A percentile compares a stretch with the other conserved stretches of the same genome.
Evolutionary conservation across 495 filamentous ascomycete genomes (phyloP).

Genomic region (Amniculicola lignicola): DNA sequence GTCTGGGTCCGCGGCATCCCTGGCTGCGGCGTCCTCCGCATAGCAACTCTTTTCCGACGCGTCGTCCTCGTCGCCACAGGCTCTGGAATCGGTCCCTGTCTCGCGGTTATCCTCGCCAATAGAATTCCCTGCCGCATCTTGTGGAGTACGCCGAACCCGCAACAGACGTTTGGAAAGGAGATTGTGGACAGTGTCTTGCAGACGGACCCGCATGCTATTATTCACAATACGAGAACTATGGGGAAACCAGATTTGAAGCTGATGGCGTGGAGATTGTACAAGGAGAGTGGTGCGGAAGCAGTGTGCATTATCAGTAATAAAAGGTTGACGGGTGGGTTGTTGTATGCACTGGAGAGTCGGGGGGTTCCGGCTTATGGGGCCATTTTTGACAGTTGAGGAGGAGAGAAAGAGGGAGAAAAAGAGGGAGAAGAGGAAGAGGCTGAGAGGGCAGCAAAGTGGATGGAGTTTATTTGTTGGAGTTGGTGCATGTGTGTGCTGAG

Average conservation of each 20-base stretch:
- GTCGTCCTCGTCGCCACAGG: slow-evolving; percentile 35
- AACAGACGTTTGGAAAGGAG: slow-evolving; percentile 52
- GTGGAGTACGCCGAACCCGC: slow-evolving; percentile 57
- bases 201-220: slow-evolving; percentile 54
- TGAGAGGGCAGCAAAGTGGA: no score
- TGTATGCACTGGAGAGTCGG: slow-evolving; percentile 68
- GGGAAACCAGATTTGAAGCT: slow-evolving; percentile 55
- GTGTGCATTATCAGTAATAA: slow-evolving; percentile 77
- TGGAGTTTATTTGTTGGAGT: no score
- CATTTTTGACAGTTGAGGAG: slow-evolving; percentile 82
- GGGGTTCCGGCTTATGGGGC: slow-evolving; percentile 72
- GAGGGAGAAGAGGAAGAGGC: no score
- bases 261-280: slow-evolving; percentile 55
- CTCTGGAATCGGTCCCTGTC: slow-evolving; percentile 40
- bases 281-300: slow-evolving; percentile 63
- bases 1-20: slow-evolving; percentile 29
- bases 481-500: no score
- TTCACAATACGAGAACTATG: slow-evolving; percentile 52
- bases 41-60: slow-evolving; percentile 29
- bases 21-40: slow-evolving; percentile 26
- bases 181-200: slow-evolving; percentile 51
- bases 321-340: slow-evolving; percentile 64
- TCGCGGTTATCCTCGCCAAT: slow-evolving; percentile 23
- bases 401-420: no score
- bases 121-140: slow-evolving; percentile 51